Conservation (phyloP, 169 alveolate genomes). For the Hammondia hammondi region DNA sequence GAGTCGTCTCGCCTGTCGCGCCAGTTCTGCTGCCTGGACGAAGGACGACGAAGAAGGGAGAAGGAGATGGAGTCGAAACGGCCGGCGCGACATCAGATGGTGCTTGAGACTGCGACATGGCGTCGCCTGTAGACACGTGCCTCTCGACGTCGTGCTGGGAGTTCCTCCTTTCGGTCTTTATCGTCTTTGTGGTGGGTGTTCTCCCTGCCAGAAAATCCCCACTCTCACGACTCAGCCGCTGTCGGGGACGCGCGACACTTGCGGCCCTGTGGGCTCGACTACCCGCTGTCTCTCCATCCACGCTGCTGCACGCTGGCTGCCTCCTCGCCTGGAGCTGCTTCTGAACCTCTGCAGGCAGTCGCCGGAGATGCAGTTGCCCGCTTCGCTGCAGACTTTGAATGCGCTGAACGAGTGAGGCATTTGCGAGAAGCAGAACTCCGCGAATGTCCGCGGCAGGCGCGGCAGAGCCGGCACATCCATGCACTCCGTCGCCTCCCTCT, state of each 20-base stretch:
- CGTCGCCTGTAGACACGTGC: neutral
- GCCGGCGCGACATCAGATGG: neutral
- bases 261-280: neutral
- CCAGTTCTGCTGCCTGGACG: no score
- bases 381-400: conserved; percentile 15
- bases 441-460: conserved; percentile 28
- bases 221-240: no score
- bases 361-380: conserved; percentile 17
- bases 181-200: neutral
- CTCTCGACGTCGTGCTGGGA: neutral
- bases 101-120: neutral
- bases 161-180: neutral
- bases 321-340: no score
- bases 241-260: no score
- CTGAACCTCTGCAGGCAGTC: neutral
- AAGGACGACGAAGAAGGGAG: conserved; percentile 15
- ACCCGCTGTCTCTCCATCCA: neutral
- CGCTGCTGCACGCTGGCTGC: neutral
- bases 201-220: neutral
- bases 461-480: neutral
- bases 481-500: neutral
- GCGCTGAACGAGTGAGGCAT: conserved; percentile 12
- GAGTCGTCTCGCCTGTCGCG: neutral
- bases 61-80: neutral
- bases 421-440: conserved; percentile 9